phyloP scores from a whole-genome alignment of 257 asterid genomes.

The Echium plantagineum region DNA sequence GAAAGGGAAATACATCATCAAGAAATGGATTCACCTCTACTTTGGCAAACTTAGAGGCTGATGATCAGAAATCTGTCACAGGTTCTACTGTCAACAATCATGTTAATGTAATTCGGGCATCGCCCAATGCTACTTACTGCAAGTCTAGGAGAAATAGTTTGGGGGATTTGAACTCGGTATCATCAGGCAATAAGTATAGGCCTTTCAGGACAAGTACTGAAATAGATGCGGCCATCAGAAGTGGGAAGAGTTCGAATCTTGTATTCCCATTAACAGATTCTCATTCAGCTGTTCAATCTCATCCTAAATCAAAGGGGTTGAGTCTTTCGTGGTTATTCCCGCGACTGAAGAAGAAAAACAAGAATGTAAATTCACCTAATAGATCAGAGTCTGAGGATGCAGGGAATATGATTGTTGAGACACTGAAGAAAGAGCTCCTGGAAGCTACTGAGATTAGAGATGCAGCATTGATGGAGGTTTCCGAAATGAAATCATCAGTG shows the following conservation, averaged over 20 bases:
- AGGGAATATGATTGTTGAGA: slow-evolving; percentile 33
- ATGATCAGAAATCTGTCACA: slow-evolving; percentile 37
- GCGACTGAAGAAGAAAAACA: slow-evolving; percentile 60
- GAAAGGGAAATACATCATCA: slow-evolving; percentile 38
- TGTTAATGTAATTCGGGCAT: slow-evolving; percentile 16
- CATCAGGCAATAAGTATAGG: slow-evolving; percentile 63
- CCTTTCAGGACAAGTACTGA: slow-evolving; percentile 48
- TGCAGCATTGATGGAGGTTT: slow-evolving; percentile 47
- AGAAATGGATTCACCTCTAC: slow-evolving; percentile 27
- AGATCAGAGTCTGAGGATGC: slow-evolving; percentile 30
- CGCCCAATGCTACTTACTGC: slow-evolving; percentile 32
- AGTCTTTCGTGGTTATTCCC: slow-evolving; percentile 70
- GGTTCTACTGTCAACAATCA: slow-evolving; percentile 26
- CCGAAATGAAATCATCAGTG: slow-evolving; percentile 55
- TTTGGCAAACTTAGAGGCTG: slow-evolving; percentile 23
- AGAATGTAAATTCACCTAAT: slow-evolving; percentile 26
- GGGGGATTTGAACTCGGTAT: slow-evolving; percentile 47
- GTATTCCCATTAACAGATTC: slow-evolving; percentile 64
- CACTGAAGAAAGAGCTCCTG: slow-evolving; percentile 40
- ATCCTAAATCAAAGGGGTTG: slow-evolving; percentile 40
- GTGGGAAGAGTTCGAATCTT: slow-evolving; percentile 36
- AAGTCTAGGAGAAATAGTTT: slow-evolving; percentile 52
- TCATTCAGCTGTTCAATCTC: slow-evolving; percentile 51
- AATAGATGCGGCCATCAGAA: slow-evolving; percentile 31
- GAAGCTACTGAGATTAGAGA: slow-evolving; percentile 58